A percentile compares a stretch with the other conserved stretches of the same genome.
Conservation (phyloP, 2,329 filamentous ascomycete species). For the Ceratocystis alfenasii region DNA sequence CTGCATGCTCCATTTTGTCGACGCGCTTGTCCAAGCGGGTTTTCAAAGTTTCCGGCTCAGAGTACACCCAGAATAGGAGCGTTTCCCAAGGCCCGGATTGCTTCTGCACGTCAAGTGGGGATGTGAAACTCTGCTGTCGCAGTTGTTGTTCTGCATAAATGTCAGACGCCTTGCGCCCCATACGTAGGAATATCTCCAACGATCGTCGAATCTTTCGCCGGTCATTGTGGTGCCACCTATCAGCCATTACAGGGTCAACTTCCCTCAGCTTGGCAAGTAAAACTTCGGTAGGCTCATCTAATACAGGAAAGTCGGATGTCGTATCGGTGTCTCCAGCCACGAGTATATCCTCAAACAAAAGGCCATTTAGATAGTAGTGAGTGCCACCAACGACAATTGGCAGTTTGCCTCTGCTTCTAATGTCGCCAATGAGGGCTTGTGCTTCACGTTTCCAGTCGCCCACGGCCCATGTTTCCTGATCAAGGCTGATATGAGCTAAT, state of each 20-base stretch:
- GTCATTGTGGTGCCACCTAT: conserved; percentile 89
- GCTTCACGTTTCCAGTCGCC: conserved; percentile 63
- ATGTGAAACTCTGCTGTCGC: conserved; percentile 10
- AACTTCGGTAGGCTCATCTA: conserved; percentile 57
- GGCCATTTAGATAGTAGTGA: conserved; percentile 84
- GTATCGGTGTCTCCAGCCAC: conserved; percentile 35
- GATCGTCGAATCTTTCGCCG: conserved; percentile 79
- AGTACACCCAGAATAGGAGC: conserved; percentile 78
- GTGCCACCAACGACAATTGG: conserved; percentile 91
- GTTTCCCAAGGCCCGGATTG: conserved; percentile 37
- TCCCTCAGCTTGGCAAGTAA: conserved; percentile 62
- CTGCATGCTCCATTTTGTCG: conserved; percentile 62
- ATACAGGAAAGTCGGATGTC: conserved; percentile 47
- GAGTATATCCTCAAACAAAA: conserved; percentile 67
- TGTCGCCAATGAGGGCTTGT: conserved; percentile 58
- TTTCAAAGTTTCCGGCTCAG: conserved; percentile 55
- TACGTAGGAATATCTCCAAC: conserved; percentile 77
- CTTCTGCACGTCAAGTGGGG: background rate
- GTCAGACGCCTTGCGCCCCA: conserved; percentile 69
- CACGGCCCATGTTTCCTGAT: conserved; percentile 74
- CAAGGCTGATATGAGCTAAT: conserved; percentile 62
- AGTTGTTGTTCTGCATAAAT: conserved; percentile 65
- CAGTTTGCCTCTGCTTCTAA: conserved; percentile 62
- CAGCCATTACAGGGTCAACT: conserved; percentile 81
- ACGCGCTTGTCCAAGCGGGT: conserved; percentile 64